Base-by-base conservation (phyloP, 192 early-diverging fungal genomes). In the Umbelopsis sp. region DNA sequence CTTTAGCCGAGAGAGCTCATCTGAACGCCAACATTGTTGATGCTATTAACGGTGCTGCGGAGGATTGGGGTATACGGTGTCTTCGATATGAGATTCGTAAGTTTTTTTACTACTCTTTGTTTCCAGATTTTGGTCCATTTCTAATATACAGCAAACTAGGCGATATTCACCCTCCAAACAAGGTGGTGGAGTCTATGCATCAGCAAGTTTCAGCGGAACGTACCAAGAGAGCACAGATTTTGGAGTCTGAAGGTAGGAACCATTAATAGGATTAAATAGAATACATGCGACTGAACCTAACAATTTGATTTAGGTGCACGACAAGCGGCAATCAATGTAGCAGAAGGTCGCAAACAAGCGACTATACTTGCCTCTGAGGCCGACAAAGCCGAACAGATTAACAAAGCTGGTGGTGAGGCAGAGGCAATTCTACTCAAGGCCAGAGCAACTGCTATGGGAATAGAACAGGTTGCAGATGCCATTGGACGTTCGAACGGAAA, bases 171-270 rank as follows among this genome's bases (percentile, higher is more conserved):
- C 96, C 96, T 68, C 96, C 97, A 4, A 87, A 84, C 50, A 96
- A 96, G 75, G 97, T 99, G 14, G 95, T 99, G 1, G 88, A 91
- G 70, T 91, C 93, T 49, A 99, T 99, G 97, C 97, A 99, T 76
- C 94, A 95, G 80, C 95, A 97, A 74, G 97, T 99, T 16, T 95
- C 94, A 50, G 96, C 96, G 0, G 97, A 98, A 80, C 89, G 97
- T 67, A 91, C 90, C 71, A 98, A 98, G 83, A 85, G 97, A 32
- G 97, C 97, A 34, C 94, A 97, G 82, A 99, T 99, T 85, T 80
- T 95, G 20, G 91, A 93, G 59, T 90, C 89, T 20, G 93, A 94
- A 75, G 92, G 84, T 80, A 69, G 1, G 24, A 44, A 16, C 17
- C 0, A 32, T 4, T 20, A 32, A 21, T 45, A 45, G 21, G 45